phyloP scores from a whole-genome alignment of 208 protist species.

The Herpetomonas samuelpessoai region DNA sequence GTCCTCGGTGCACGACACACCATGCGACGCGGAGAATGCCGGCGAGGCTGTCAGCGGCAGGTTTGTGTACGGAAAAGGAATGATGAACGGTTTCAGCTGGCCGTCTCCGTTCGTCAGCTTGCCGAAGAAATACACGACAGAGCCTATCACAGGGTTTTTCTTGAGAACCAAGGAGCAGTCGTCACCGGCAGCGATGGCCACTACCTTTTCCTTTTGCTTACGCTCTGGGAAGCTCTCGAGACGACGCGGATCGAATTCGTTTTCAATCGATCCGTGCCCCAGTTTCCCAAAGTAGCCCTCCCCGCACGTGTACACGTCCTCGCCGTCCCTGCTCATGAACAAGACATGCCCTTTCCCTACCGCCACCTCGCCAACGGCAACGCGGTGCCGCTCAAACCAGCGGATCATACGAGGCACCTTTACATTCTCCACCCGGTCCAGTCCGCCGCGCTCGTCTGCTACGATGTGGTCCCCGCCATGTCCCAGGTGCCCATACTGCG shows the following conservation, averaged over 20 bases:
- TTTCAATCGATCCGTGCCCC: constrained; percentile 39
- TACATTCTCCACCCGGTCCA: constrained; percentile 41
- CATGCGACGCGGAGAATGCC: not conserved
- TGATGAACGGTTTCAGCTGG: constrained; percentile 45
- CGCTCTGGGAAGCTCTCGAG: constrained; percentile 54
- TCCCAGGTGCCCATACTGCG: constrained; percentile 67
- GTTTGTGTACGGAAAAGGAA: constrained; percentile 23
- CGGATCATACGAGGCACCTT: constrained; percentile 39
- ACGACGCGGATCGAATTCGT: constrained; percentile 39
- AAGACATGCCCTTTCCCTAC: constrained; percentile 61
- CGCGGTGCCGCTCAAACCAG: constrained; percentile 72
- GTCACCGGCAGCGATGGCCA: constrained; percentile 65
- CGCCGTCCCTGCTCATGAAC: constrained; percentile 34
- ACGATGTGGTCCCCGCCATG: constrained; percentile 68
- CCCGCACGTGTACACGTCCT: constrained; percentile 75
- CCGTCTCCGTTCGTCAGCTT: constrained; percentile 54
- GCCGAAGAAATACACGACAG: constrained; percentile 81
- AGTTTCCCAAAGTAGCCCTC: constrained; percentile 76
- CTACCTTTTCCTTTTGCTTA: constrained; percentile 44
- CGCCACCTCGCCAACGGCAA: constrained; percentile 59
- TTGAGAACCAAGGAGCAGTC: constrained; percentile 77
- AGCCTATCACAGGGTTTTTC: constrained; percentile 47
- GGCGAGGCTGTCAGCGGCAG: not conserved
- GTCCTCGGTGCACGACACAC: not conserved
- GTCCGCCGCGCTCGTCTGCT: constrained; percentile 11